phyloP scores from a whole-genome alignment of 768 basidiomycete genomes.

The Kwoniella sp. region DNA sequence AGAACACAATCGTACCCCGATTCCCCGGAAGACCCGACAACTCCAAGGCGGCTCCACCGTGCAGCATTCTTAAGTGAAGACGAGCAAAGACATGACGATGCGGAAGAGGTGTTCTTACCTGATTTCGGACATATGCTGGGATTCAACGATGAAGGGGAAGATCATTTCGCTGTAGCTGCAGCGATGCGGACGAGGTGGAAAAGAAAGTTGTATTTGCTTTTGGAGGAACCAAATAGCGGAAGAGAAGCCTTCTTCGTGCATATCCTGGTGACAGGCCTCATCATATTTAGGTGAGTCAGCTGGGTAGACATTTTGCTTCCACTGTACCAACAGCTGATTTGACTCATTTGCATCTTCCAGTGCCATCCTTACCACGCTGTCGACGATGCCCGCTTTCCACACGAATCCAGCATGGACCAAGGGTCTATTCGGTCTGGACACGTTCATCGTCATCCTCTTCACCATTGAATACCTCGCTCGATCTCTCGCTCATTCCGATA shows the following conservation, averaged over 20 bases:
- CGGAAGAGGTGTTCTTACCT: conserved; percentile 50
- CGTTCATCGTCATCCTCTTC: conserved; percentile 77
- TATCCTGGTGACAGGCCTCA: conserved; percentile 69
- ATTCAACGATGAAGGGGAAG: conserved; percentile 50
- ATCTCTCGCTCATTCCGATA: conserved; percentile 68
- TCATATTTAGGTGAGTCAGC: conserved; percentile 61
- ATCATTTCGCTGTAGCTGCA: conserved; percentile 49
- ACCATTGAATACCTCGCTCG: conserved; percentile 68
- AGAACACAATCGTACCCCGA: conserved; percentile 22
- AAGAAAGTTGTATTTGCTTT: conserved; percentile 66
- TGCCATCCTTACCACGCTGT: conserved; percentile 54
- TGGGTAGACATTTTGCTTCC: not conserved
- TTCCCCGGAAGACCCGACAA: conserved; percentile 24
- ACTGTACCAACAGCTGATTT: too few species aligned
- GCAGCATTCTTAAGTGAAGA: conserved; percentile 30
- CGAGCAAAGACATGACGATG: conserved; percentile 10
- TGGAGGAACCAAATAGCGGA: conserved; percentile 79
- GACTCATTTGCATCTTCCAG: conserved; percentile 24
- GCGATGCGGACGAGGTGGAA: conserved; percentile 61
- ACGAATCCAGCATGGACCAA: conserved; percentile 62
- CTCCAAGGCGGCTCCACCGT: conserved; percentile 19
- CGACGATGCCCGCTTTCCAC: conserved; percentile 56
- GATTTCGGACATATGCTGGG: conserved; percentile 54
- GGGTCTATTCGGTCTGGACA: conserved; percentile 86
- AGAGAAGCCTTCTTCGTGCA: conserved; percentile 75